phyloP scores from a whole-genome alignment of 805 yeast genomes.

The Candida succiphila region DNA sequence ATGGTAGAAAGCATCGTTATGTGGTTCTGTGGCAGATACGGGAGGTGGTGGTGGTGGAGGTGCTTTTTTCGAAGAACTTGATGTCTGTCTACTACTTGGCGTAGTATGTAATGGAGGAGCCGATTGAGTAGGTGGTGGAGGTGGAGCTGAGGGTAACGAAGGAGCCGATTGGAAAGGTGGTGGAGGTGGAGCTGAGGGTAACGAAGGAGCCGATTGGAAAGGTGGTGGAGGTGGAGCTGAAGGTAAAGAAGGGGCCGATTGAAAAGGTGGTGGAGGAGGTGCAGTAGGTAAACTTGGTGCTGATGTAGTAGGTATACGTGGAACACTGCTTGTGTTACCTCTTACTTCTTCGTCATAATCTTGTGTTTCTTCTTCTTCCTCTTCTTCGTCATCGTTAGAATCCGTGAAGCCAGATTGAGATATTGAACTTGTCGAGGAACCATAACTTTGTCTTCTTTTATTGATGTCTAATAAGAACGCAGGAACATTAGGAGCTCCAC shows the following conservation, averaged over 20 bases:
- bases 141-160: conserved; percentile 5
- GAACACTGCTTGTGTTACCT: too few relatives aligned
- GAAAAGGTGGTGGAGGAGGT: conserved; percentile 1
- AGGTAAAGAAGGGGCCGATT: background rate
- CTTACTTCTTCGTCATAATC: background rate
- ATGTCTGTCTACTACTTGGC: background rate
- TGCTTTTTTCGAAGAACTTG: conserved; percentile 8
- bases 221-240: conserved; percentile 2
- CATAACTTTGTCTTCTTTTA: background rate
- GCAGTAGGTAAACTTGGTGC: conserved; percentile 2
- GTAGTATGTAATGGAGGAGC: too few relatives aligned
- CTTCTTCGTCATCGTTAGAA: background rate
- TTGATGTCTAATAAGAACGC: background rate
- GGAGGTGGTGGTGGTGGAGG: conserved; percentile 25
- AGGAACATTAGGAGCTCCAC: conserved; percentile 4
- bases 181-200: conserved; percentile 3
- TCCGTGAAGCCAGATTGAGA: too few relatives aligned
- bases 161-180: conserved; percentile 4
- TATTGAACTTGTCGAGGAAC: background rate
- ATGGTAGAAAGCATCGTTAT: conserved; percentile 5
- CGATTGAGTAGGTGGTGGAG: conserved; percentile 4
- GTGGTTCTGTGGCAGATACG: conserved; percentile 4
- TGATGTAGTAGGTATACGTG: background rate
- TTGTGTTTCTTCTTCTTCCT: background rate
- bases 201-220: background rate